These are phyloP conservation scores for Paraconiothyrium sp. DNA, from an alignment of 2,329 filamentous ascomycete species.

Conservation along the genomic window DNA sequence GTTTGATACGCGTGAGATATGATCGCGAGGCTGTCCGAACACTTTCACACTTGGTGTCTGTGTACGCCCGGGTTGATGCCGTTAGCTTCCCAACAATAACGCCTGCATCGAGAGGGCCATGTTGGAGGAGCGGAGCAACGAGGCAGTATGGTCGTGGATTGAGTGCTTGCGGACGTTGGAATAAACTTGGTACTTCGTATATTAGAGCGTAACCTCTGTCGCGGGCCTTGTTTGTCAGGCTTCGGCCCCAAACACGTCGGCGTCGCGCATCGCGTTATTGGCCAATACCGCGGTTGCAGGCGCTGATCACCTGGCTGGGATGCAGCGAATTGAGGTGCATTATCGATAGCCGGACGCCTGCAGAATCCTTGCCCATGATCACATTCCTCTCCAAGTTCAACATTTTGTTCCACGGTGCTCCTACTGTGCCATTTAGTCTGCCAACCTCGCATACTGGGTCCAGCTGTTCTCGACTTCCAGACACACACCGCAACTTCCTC, in stretches of 20 bases:
- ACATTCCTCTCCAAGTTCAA: constrained; percentile 31
- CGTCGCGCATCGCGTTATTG: constrained; percentile 23
- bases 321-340: constrained; percentile 25
- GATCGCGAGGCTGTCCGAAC: neutral
- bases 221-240: neutral
- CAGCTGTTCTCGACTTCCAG: constrained; percentile 14
- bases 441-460: constrained; percentile 11
- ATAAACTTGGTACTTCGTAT: constrained; percentile 1
- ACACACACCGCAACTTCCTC: constrained; percentile 13
- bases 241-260: constrained; percentile 7
- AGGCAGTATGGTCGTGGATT: neutral
- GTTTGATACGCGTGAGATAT: neutral
- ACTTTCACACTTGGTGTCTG: neutral
- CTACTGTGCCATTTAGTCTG: constrained; percentile 15
- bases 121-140: neutral
- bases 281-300: constrained; percentile 31
- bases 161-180: constrained; percentile 8
- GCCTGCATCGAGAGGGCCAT: neutral
- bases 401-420: constrained; percentile 31
- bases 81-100: neutral
- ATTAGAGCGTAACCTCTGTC: neutral
- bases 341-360: constrained; percentile 34
- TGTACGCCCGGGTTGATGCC: neutral
- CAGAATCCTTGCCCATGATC: constrained; percentile 33
- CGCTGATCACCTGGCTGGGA: constrained; percentile 37